Evolutionary conservation across 352 stramenopile species (phyloP), one percentile per base, ranked within the genome.

Genomic region (Phytophthora ramorum): DNA sequence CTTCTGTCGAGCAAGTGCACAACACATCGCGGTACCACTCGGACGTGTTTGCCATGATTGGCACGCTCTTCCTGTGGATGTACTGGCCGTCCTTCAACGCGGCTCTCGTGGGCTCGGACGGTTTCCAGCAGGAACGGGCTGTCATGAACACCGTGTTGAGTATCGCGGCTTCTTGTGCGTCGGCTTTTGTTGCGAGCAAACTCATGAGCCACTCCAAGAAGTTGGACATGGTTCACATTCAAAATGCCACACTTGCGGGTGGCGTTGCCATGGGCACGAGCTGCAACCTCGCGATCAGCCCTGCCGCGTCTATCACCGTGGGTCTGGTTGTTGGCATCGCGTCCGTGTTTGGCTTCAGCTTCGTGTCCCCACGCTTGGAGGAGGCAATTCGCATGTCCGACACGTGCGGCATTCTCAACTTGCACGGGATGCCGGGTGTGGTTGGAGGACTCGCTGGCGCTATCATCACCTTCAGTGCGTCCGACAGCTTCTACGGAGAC

Each of bases 21-120:
- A 90, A 88, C 73, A 79, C 69, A 16, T 93, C 87, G 14, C 64
- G 78, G 4, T 92, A 92, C 68, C 78, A 80, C 44, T 89, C 81
- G 34, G 83, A 92, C 43, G 71, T 92, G 51, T 84, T 93, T 53
- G 75, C 89, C 4, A 89, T 97, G 73, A 90, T 97, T 65, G 89
- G 89, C 7, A 95, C 89, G 26, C 78, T 93, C 13, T 89, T 96
- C 53, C 64, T 95, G 37, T 97, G 89, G 89, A 91, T 95, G 69
- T 97, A 88, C 66, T 97, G 89, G 89, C 87, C 89, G 19, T 91
- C 76, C 7, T 97, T 97, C 76, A 93, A 95, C 48, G 73, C 79
- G 1, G 87, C 87, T 20, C 68, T 93, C 8, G 86, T 92, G 24
- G 73, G 69, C 7, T 58, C 60, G 0, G 71, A 82, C 1, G 79